Percentiles rank a stretch among this genome's conserved stretches.
Evolutionary conservation across 2,329 filamentous ascomycete species (phyloP).

Genomic region (Emergomyces orientalis): DNA sequence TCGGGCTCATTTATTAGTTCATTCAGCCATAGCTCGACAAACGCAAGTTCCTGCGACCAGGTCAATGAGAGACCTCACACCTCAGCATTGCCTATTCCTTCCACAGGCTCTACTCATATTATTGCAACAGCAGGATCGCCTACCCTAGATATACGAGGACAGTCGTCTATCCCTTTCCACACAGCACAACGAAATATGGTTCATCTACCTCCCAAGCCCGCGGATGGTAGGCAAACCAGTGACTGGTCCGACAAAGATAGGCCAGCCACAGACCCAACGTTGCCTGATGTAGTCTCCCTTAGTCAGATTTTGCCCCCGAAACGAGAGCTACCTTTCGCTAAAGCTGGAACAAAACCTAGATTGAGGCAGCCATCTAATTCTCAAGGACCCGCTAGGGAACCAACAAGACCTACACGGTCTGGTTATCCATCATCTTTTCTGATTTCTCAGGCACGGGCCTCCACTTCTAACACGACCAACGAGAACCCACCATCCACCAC

Average conservation of each 20-base stretch:
- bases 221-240: neutral
- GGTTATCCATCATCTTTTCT: neutral
- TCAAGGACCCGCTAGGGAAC: neutral
- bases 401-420: neutral
- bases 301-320: slow-evolving; percentile 35
- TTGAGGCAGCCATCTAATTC: slow-evolving; percentile 13
- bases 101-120: too few species aligned
- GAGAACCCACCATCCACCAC: neutral
- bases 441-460: neutral
- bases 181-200: neutral
- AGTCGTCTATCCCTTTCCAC: neutral
- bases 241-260: slow-evolving; percentile 12
- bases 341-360: slow-evolving; percentile 22
- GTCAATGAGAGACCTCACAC: neutral
- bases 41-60: neutral
- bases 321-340: slow-evolving; percentile 34
- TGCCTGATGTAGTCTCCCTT: slow-evolving; percentile 23
- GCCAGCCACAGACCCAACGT: slow-evolving; percentile 23
- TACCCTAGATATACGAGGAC: neutral
- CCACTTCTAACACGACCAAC: neutral
- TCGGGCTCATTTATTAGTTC: neutral
- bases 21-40: neutral
- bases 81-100: neutral
- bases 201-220: neutral
- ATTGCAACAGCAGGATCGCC: neutral